Percentiles rank a stretch among this genome's conserved stretches.
Evolutionary conservation across 108 stramenopile genomes (phyloP).

Genomic region (Pseudonitzschia multiseries): DNA sequence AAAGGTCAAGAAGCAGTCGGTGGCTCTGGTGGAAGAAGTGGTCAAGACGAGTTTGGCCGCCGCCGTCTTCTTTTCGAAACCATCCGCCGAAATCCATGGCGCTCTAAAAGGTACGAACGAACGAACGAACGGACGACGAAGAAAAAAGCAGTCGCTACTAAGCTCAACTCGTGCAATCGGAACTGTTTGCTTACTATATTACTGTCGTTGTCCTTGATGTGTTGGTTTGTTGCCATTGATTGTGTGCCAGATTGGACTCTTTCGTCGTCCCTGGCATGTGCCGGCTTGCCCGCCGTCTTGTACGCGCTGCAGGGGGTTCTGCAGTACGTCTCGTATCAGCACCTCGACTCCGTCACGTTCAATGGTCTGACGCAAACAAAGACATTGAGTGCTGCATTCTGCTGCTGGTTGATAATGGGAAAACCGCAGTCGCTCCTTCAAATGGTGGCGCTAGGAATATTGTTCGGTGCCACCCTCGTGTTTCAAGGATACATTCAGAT

Average conservation of each 20-base stretch:
- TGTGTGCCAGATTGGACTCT: conserved; percentile 47
- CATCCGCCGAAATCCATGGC: conserved; percentile 17
- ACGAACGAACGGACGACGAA: too few species aligned
- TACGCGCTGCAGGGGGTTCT: conserved; percentile 86
- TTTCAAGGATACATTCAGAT: conserved; percentile 53
- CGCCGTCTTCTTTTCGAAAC: conserved; percentile 31
- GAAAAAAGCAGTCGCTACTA: too few species aligned
- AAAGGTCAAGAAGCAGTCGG: conserved; percentile 49
- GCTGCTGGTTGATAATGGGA: conserved; percentile 86
- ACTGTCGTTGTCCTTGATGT: not conserved
- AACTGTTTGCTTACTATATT: not conserved
- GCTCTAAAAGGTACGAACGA: conserved; percentile 44
- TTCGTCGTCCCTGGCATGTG: conserved; percentile 48
- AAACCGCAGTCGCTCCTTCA: conserved; percentile 72
- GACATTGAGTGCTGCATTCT: conserved; percentile 87
- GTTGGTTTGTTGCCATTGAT: not conserved
- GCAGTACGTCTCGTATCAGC: conserved; percentile 73
- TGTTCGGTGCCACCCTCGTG: conserved; percentile 69
- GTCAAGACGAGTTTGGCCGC: conserved; percentile 60
- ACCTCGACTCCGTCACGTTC: conserved; percentile 84
- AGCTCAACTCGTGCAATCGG: too few species aligned
- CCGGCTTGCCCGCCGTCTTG: conserved; percentile 81
- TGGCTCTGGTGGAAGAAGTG: conserved; percentile 70
- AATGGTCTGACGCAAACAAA: conserved; percentile 88
- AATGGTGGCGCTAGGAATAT: conserved; percentile 70